Evolutionary conservation across 768 basidiomycete species (phyloP), one percentile per base, ranked within the genome.

Genomic region (Suillus placidus): DNA sequence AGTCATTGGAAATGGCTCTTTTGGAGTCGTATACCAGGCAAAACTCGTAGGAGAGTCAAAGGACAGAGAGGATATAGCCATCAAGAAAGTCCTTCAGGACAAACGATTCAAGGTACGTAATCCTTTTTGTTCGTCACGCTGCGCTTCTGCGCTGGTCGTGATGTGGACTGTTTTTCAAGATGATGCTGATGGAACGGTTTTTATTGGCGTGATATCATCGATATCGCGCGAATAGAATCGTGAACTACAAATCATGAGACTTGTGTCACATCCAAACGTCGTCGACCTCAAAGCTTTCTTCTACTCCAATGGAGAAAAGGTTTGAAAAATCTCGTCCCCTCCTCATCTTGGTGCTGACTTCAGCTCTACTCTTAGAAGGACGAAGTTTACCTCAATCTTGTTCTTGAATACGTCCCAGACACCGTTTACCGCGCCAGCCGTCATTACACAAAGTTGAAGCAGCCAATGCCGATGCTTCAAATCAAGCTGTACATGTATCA

Each of bases 401-500:
- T 99, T 38, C 88, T 97, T 73, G 97, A 99, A 88, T 99, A 95
- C 80, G 95, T 99, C 60, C 97, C 97, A 47, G 97, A 99, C 82
- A 99, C 97, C 18, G 97, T 99, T 64, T 99, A 99, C 82, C 94
- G 97, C 74, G 97, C 97, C 34, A 97, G 94, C 75, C 90, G 97
- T 74, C 97, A 98, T 82, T 99, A 99, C 78, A 93, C 96, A 71
- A 99, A 99, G 81, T 92, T 99, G 81, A 99, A 99, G 84, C 97
- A 99, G 77, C 93, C 94, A 66, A 99, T 99, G 97, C 97, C 97
- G 37, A 98, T 95, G 89, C 88, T 97, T 61, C 97, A 99, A 83
- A 96, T 99, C 85, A 99, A 99, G 84, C 81, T 99, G 74, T 99
- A 99, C 85, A 99, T 98, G 96, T 97, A 98, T 80, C 94, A 99